phyloP scores from a whole-genome alignment of 108 stramenopile genomes.

The Schizochytrium sp. region DNA sequence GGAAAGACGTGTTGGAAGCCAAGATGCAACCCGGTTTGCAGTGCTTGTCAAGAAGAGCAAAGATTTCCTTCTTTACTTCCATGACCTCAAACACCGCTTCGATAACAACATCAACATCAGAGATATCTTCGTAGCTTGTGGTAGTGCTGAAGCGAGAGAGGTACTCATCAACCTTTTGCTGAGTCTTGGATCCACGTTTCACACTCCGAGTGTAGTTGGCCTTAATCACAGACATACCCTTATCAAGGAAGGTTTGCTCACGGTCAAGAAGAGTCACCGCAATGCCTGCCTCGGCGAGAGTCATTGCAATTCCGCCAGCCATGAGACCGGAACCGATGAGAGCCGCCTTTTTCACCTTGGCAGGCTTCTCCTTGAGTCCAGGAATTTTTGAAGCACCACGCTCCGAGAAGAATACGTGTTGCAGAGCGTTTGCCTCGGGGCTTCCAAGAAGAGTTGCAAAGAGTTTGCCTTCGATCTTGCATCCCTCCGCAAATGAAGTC shows the following conservation, averaged over 20 bases:
- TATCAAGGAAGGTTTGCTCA: constrained; percentile 68
- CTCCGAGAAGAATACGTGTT: constrained; percentile 95
- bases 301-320: constrained; percentile 95
- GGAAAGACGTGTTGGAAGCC: constrained; percentile 89
- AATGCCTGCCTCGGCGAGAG: constrained; percentile 88
- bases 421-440: constrained; percentile 83
- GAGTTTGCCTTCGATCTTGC: constrained; percentile 73
- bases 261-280: constrained; percentile 86
- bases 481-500: constrained; percentile 60
- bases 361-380: constrained; percentile 37
- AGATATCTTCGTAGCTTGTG: constrained; percentile 74
- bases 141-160: constrained; percentile 48
- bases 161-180: not conserved
- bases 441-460: constrained; percentile 77
- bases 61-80: constrained; percentile 87
- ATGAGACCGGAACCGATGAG: constrained; percentile 96
- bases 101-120: constrained; percentile 82
- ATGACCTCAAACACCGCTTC: constrained; percentile 97
- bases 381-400: constrained; percentile 77
- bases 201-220: constrained; percentile 66
- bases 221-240: constrained; percentile 63
- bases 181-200: constrained; percentile 67
- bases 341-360: constrained; percentile 72
- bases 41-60: constrained; percentile 77
- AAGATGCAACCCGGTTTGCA: constrained; percentile 75